Conservation (phyloP, 2,329 filamentous ascomycete species). For the Fusarium hainanense region DNA sequence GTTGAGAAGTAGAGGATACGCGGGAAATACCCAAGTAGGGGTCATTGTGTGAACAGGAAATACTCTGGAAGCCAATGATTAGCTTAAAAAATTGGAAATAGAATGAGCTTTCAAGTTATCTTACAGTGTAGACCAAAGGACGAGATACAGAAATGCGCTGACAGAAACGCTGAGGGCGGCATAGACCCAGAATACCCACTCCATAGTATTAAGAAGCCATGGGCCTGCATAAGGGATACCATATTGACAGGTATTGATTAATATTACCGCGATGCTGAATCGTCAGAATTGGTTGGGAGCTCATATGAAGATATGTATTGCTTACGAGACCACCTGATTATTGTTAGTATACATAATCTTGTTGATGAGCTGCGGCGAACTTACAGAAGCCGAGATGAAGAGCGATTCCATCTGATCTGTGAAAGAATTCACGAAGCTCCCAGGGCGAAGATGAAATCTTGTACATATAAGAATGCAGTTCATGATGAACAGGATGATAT, state of each 20-base stretch:
- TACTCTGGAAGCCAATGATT: conserved; percentile 49
- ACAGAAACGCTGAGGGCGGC: conserved; percentile 72
- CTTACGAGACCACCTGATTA: conserved; percentile 58
- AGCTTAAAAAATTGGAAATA: not conserved
- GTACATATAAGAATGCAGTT: conserved; percentile 73
- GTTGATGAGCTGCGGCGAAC: conserved; percentile 11
- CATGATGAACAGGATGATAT: conserved; percentile 69
- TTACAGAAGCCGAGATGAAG: conserved; percentile 76
- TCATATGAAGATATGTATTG: not conserved
- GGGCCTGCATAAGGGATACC: conserved; percentile 69
- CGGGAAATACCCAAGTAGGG: conserved; percentile 88
- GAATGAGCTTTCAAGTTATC: conserved; percentile 21
- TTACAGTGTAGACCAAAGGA: conserved; percentile 73
- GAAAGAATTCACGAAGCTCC: conserved; percentile 77
- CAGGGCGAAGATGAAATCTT: conserved; percentile 76
- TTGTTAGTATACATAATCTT: conserved; percentile 1
- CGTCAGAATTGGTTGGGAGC: not conserved
- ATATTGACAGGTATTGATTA: conserved; percentile 84
- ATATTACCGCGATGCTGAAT: conserved; percentile 75
- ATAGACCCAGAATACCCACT: conserved; percentile 80
- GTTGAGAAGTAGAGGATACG: conserved; percentile 81
- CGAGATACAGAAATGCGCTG: conserved; percentile 78
- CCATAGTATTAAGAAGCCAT: conserved; percentile 71
- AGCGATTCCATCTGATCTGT: conserved; percentile 81
- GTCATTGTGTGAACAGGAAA: conserved; percentile 84